Percentiles rank a stretch among this genome's conserved stretches.
phyloP scores from a whole-genome alignment of 495 filamentous ascomycete genomes.

The Podospora comata region DNA sequence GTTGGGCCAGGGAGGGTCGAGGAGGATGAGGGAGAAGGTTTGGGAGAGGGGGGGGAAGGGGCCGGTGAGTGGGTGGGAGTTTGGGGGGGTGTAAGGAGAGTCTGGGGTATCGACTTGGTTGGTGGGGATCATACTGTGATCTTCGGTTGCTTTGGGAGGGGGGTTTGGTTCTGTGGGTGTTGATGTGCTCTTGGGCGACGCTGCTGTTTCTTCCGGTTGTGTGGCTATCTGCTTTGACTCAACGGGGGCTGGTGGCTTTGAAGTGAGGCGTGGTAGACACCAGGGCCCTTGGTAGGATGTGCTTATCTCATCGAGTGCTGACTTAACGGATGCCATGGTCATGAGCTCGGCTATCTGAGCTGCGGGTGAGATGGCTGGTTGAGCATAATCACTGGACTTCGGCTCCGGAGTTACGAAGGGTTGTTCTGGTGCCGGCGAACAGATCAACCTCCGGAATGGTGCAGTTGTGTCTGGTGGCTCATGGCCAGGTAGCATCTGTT shows the following conservation, averaged over 20 bases:
- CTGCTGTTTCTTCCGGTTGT: neutral
- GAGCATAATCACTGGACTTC: conserved; percentile 23
- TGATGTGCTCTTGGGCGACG: neutral
- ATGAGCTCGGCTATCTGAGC: conserved; percentile 47
- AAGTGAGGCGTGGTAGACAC: conserved; percentile 40
- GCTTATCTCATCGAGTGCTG: conserved; percentile 39
- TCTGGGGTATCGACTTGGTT: neutral
- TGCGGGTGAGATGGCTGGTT: conserved; percentile 22
- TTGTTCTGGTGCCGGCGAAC: conserved; percentile 32
- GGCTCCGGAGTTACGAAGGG: conserved; percentile 49
- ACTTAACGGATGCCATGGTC: conserved; percentile 40
- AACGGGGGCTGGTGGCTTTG: conserved; percentile 8
- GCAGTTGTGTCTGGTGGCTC: conserved; percentile 11
- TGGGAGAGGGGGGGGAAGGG: conserved; percentile 35
- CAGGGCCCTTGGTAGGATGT: conserved; percentile 41
- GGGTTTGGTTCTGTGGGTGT: neutral
- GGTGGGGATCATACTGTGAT: no score
- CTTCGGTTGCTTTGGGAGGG: neutral
- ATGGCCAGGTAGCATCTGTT: conserved; percentile 1
- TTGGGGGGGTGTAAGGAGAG: conserved; percentile 28
- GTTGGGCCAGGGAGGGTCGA: conserved; percentile 96
- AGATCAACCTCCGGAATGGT: conserved; percentile 35
- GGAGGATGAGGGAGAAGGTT: conserved; percentile 71
- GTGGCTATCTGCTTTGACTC: neutral
- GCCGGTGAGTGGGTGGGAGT: conserved; percentile 39